phyloP scores from a whole-genome alignment of 345 rosid species.

The Punica granatum region DNA sequence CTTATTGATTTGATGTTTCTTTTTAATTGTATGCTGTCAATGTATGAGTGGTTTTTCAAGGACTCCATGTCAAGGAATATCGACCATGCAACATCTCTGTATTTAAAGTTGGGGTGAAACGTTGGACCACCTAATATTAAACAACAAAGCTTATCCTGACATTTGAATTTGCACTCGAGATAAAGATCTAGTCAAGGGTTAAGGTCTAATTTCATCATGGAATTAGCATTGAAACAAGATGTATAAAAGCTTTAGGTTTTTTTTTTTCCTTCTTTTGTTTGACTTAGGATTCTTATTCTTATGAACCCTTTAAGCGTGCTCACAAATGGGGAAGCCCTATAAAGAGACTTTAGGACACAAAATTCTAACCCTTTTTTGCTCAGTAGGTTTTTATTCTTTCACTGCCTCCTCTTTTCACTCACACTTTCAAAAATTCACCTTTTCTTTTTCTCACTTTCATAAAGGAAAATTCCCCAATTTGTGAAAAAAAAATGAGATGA shows the following conservation, averaged over 20 bases:
- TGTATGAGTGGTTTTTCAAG: no score
- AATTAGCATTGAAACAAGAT: not conserved
- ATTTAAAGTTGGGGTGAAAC: no score
- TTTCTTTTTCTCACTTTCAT: conserved; percentile 26
- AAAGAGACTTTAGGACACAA: conserved; percentile 43
- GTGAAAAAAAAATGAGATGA: conserved; percentile 1
- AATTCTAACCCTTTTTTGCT: conserved; percentile 35
- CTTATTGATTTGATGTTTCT: no score
- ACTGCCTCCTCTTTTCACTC: conserved; percentile 9
- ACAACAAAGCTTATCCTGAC: no score
- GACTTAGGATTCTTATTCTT: conserved; percentile 36
- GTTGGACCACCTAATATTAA: no score
- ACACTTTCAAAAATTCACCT: conserved; percentile 13
- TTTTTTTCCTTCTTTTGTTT: no score
- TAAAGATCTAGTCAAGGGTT: no score
- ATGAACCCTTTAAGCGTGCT: conserved; percentile 14
- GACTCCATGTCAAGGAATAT: no score
- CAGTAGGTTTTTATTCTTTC: not conserved
- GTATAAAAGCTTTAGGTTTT: conserved; percentile 2
- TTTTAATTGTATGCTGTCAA: no score
- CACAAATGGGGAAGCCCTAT: conserved; percentile 12
- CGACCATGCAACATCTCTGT: no score
- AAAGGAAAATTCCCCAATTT: conserved; percentile 1
- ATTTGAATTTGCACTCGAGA: no score
- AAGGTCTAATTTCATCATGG: not conserved